Evolutionary conservation across 2,329 filamentous ascomycete species (phyloP), one percentile per base, ranked within the genome.

Genomic region (Leptographium lundbergii): DNA sequence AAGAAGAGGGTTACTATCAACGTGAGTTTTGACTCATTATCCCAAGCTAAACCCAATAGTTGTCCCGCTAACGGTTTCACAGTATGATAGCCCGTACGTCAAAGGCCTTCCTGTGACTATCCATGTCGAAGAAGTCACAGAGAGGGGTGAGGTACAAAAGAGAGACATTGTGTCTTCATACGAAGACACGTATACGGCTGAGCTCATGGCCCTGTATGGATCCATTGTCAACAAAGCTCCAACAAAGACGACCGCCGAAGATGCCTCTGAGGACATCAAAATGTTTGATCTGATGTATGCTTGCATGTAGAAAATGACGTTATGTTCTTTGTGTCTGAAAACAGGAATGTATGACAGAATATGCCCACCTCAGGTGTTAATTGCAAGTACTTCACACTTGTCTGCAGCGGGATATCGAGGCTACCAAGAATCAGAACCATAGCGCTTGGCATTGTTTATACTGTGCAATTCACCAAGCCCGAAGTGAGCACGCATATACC

Each of bases 1-100:
- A 70, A 73, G 5, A 85, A 85, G 69, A 76, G 75, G 0, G 76
- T 85, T 0, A 73, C 69, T 6, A 56, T 56, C 54, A 56, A 56
- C n/a, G 53, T 42, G 17, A 19, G 54, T 9, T 24, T 4, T 29
- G 14, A 29, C 39, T 47, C 2, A 1, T n/a, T n/a, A n/a, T n/a
- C n/a, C n/a, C n/a, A n/a, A n/a, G n/a, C n/a, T n/a, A n/a, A n/a
- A n/a, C n/a, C n/a, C n/a, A n/a, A n/a, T n/a, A n/a, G n/a, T n/a
- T n/a, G n/a, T n/a, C n/a, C n/a, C n/a, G 71, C 85, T 14, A 66
- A 47, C 55, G 29, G 4, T 27, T 4, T 1, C 11, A 5, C 22
- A 77, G 48, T 82, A 79, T 62, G 79, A 85, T 58, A 78, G 79
- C 0, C 81, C 81, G 0, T 82, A 77, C 59, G 71, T 82, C 22